phyloP scores from a whole-genome alignment of 1,284 basidiomycete species.

The Sporisorium scitamineum region DNA sequence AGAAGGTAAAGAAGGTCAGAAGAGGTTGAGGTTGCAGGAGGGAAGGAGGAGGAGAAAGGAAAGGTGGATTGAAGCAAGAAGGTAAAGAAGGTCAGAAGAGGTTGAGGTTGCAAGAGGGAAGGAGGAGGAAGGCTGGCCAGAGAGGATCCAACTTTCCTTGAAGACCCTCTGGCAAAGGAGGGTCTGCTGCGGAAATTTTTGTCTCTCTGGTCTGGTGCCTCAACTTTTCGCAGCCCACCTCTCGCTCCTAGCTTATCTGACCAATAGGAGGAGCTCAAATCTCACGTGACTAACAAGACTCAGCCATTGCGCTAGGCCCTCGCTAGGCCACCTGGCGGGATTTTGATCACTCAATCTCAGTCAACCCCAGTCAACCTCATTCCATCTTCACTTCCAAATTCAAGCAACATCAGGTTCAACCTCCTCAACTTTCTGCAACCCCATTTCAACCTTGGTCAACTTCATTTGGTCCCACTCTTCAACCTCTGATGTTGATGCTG shows the following conservation, averaged over 20 bases:
- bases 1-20: neutral
- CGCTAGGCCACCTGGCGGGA: conserved; percentile 12
- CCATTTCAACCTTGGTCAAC: conserved; percentile 5
- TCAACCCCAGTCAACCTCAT: conserved; percentile 9
- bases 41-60: neutral
- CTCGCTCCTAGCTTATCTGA: neutral
- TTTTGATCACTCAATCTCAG: conserved; percentile 1
- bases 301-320: conserved; percentile 1
- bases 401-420: neutral
- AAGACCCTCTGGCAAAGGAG: neutral
- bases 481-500: neutral
- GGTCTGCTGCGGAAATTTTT: neutral
- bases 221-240: neutral
- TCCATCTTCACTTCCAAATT: neutral
- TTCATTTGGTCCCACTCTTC: neutral
- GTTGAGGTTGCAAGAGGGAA: no score
- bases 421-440: conserved; percentile 4
- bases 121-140: neutral
- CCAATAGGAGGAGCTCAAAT: neutral
- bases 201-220: conserved; percentile 16
- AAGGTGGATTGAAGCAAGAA: neutral
- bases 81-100: no score
- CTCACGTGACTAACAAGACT: neutral
- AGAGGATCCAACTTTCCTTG: neutral
- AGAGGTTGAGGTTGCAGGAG: neutral